Conservation (phyloP, 2,329 filamentous ascomycete species). For the Lasiodiplodia citricola region DNA sequence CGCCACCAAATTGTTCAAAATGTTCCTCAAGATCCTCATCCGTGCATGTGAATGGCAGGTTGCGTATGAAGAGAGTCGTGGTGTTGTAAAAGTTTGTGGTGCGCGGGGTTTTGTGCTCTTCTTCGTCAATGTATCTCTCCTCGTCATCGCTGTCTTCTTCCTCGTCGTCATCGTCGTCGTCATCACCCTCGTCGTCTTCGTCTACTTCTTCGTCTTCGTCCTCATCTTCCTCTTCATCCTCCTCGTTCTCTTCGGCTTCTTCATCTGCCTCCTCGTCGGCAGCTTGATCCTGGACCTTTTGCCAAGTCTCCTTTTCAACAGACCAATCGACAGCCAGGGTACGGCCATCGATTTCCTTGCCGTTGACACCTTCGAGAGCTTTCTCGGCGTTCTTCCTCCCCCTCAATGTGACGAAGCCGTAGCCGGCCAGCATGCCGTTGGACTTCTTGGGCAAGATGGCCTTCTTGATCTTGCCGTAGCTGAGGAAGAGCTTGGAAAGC, state of each 20-base stretch:
- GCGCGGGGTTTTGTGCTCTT: conserved; percentile 37
- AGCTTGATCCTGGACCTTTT: conserved; percentile 60
- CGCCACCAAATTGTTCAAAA: conserved; percentile 84
- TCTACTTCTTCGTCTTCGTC: conserved; percentile 37
- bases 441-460: conserved; percentile 82
- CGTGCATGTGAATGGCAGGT: conserved; percentile 85
- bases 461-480: conserved; percentile 90
- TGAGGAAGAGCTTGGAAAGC: conserved; percentile 77
- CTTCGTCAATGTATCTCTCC: conserved; percentile 42
- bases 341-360: conserved; percentile 85
- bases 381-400: conserved; percentile 90
- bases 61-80: conserved; percentile 85
- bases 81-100: conserved; percentile 58
- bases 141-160: conserved; percentile 47
- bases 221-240: conserved; percentile 47
- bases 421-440: conserved; percentile 73
- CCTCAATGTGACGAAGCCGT: conserved; percentile 89
- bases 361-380: conserved; percentile 84
- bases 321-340: conserved; percentile 95
- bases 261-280: conserved; percentile 49
- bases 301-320: conserved; percentile 88
- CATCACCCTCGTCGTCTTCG: conserved; percentile 50
- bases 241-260: conserved; percentile 43
- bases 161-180: conserved; percentile 52
- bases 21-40: conserved; percentile 84